A percentile compares a stretch with the other conserved stretches of the same genome.
Conservation (phyloP, 2,329 filamentous ascomycete genomes). For the Cladophialophora immunda region DNA sequence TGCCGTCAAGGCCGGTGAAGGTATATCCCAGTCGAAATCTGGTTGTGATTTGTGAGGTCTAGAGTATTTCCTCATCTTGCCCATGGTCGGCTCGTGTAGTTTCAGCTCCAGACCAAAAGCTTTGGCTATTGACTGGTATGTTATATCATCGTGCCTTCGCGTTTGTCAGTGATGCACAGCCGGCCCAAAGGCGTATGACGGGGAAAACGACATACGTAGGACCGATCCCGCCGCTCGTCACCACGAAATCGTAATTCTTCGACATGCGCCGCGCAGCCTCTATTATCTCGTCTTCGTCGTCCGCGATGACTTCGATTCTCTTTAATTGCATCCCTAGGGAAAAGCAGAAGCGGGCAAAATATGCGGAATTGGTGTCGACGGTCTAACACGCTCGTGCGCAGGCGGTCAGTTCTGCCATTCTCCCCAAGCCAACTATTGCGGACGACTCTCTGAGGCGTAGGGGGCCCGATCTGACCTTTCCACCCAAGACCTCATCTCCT, state of each 20-base stretch:
- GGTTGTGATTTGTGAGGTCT: slow-evolving; percentile 76
- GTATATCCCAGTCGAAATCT: slow-evolving; percentile 83
- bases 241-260: slow-evolving; percentile 87
- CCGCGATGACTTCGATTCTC: slow-evolving; percentile 89
- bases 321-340: slow-evolving; percentile 74
- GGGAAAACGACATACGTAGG: slow-evolving; percentile 74
- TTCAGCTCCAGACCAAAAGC: slow-evolving; percentile 81
- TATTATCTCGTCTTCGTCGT: slow-evolving; percentile 89
- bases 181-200: neutral
- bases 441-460: neutral
- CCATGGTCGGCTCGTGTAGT: slow-evolving; percentile 78
- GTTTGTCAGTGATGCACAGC: slow-evolving; percentile 9
- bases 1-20: slow-evolving; percentile 78
- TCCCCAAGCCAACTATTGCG: neutral
- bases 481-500: slow-evolving; percentile 87
- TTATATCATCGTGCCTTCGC: slow-evolving; percentile 91
- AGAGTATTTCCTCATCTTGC: slow-evolving; percentile 83
- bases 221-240: slow-evolving; percentile 94
- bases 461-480: slow-evolving; percentile 82
- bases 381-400: slow-evolving; percentile 56
- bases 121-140: slow-evolving; percentile 91
- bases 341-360: slow-evolving; percentile 73
- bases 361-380: slow-evolving; percentile 72
- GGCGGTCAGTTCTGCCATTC: slow-evolving; percentile 12
- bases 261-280: slow-evolving; percentile 90